Base-by-base conservation (phyloP, 78 protist species). In the Chrysochromulina tobinii region DNA sequence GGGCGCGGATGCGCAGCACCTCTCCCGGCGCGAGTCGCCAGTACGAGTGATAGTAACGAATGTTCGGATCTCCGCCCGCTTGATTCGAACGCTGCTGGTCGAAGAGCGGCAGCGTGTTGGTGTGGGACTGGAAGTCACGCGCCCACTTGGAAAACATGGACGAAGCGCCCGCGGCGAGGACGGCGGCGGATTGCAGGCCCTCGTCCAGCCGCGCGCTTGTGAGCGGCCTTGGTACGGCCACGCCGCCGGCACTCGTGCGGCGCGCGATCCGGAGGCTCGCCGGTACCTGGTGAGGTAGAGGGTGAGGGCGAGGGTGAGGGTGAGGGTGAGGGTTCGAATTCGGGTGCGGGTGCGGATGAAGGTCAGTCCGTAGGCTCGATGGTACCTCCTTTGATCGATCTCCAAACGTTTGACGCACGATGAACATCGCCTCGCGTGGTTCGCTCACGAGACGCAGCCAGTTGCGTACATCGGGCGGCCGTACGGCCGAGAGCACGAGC, bases 21-120 rank as follows among this genome's bases (percentile, higher is more conserved):
- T 23, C 48, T 15, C 27, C 73, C 9, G 4, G 84, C 84, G 25
- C 48, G 25, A 53, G 17, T 17, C 54, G 21, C 89, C 89, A 85
- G 67, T 85, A 85, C 77, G 77, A 61, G 89, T 85, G 89, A 68
- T 57, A 85, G 67, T 85, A 85, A 2, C 89, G 89, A 11, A 85
- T 85, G 53, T 85, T 85, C 50, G 89, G 89, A 54, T 85, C 89
- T 0, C 89, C 89, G 69, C 89, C 89, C 54, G 69, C 89, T 58
- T 0, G 2, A 48, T 85, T 38, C 25, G 89, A 85, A 1, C 59
- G 5, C 25, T 21, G 20, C 68, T 51, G 61, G 89, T 85, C 89
- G 23, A 85, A 85, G 58, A 85, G 89, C 38, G 89, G 89, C 27
- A 85, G 89, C 54, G 12, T 11, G 89, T 85, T 85, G 27, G 54